phyloP scores from a whole-genome alignment of 2,329 filamentous ascomycete genomes.

The Alternaria sp. region DNA sequence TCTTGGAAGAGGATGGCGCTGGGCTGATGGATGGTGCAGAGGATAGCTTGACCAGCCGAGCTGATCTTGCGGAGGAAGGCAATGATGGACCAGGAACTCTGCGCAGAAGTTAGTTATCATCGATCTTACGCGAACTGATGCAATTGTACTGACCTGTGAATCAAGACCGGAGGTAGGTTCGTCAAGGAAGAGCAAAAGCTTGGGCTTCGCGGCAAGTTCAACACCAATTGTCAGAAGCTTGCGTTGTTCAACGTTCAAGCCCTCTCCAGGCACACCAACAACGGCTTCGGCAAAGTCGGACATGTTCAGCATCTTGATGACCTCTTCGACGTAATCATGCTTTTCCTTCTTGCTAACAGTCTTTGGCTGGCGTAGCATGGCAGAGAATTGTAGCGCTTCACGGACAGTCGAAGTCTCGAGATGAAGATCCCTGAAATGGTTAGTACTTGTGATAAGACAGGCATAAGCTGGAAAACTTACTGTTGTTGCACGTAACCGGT shows the following conservation, averaged over 20 bases:
- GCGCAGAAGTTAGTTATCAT: conserved; percentile 10
- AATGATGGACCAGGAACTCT: conserved; percentile 67
- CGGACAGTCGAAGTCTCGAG: conserved; percentile 48
- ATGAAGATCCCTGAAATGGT: conserved; percentile 40
- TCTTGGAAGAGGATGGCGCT: conserved; percentile 53
- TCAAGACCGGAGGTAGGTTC: conserved; percentile 67
- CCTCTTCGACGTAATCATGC: conserved; percentile 66
- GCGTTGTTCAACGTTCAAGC: conserved; percentile 71
- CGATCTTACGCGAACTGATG: not conserved
- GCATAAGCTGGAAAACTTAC: conserved; percentile 11
- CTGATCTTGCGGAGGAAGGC: conserved; percentile 68
- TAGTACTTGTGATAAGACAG: not conserved
- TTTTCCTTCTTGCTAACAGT: conserved; percentile 63
- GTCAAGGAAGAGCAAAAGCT: conserved; percentile 67
- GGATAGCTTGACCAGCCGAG: conserved; percentile 52
- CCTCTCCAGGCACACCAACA: conserved; percentile 67
- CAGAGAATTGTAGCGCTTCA: conserved; percentile 45
- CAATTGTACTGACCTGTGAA: conserved; percentile 46
- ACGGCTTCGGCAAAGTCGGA: conserved; percentile 70
- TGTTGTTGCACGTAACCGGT: conserved; percentile 51
- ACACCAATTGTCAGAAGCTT: conserved; percentile 76
- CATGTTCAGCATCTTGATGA: conserved; percentile 72
- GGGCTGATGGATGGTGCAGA: conserved; percentile 58
- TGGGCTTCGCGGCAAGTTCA: conserved; percentile 72
- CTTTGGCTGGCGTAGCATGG: conserved; percentile 57